A percentile compares a stretch with the other conserved stretches of the same genome.
phyloP scores from a whole-genome alignment of 257 asterid genomes.

The Nicotiana obtusifolia region DNA sequence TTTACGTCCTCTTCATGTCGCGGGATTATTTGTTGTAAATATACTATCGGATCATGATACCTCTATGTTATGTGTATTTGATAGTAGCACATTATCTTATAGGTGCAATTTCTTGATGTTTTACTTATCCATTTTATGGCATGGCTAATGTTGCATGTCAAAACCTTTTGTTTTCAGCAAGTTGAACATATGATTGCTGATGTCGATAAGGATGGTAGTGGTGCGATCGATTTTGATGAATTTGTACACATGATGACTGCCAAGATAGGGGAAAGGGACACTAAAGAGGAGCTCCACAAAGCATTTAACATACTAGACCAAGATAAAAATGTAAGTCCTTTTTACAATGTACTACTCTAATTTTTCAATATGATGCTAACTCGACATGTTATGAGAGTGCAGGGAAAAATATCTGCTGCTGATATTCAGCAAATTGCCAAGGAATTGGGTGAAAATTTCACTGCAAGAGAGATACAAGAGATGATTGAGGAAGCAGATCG shows the following conservation, averaged over 20 bases:
- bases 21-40: no score
- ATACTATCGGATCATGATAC: no score
- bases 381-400: constrained; percentile 14
- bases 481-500: constrained; percentile 95
- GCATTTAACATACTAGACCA: constrained; percentile 86
- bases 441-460: constrained; percentile 73
- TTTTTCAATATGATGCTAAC: background rate
- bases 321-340: constrained; percentile 60
- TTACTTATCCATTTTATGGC: background rate
- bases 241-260: constrained; percentile 95
- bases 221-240: constrained; percentile 87
- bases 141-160: background rate
- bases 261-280: constrained; percentile 89
- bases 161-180: constrained; percentile 41
- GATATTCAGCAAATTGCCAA: constrained; percentile 82
- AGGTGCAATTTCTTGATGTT: no score
- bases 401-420: constrained; percentile 85
- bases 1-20: background rate
- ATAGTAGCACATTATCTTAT: background rate
- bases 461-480: constrained; percentile 74
- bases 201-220: constrained; percentile 93
- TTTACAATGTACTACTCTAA: background rate
- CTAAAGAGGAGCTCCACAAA: constrained; percentile 76
- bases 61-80: background rate
- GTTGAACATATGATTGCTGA: constrained; percentile 84